Base-by-base conservation (phyloP, 129 eudicot genomes). In the Lactuca saligna region DNA sequence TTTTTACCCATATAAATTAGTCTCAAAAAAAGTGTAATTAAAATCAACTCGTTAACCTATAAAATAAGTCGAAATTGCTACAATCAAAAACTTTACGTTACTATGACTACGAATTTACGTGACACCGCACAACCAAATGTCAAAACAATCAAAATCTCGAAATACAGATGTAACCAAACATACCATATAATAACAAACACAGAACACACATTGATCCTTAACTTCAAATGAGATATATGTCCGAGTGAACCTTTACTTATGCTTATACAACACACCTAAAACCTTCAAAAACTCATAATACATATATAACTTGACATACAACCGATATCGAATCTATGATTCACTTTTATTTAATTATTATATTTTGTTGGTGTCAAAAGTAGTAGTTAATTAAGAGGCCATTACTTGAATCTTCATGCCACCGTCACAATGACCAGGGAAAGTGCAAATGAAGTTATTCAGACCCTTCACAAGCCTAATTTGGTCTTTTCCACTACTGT, bases 341-440 rank as follows among this genome's bases (percentile, higher is more conserved):
- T 48, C 76, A 13, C 48, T 17, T 11, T 75, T 58, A 66, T 75
- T 57, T 63, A 34, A 3, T 7, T 37, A 67, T 68, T 20, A 14
- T 51, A 41, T 35, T 11, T 62, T 39, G 12, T 29, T 17, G 15
- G 62, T 56, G 6, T 9, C 17, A 12, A 4, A 6, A 50, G 44
- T 7, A 49, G 6, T 14, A 13, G 15, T 25, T 3, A 11, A 34
- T 72, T 65, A 78, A 34, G 78, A 38, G 15, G 74, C 81, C 25
- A 10, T 1, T 8, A 81, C 38, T 57, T 86, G 85, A 44, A 91
- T 75, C 86, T 91, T 91, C 97, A 91, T 91, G 54, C 88, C 89
- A 58, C 85, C 32, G 14, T 64, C 69, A 61, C 96, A 91, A 34
- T 88, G 97, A 33, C 87, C 88, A 7, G 87, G 85, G 12, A 82